These are phyloP conservation scores for Cyberlindnera nakhonratchasimensis DNA, from an alignment of 805 yeast species.

Conservation along the genomic window DNA sequence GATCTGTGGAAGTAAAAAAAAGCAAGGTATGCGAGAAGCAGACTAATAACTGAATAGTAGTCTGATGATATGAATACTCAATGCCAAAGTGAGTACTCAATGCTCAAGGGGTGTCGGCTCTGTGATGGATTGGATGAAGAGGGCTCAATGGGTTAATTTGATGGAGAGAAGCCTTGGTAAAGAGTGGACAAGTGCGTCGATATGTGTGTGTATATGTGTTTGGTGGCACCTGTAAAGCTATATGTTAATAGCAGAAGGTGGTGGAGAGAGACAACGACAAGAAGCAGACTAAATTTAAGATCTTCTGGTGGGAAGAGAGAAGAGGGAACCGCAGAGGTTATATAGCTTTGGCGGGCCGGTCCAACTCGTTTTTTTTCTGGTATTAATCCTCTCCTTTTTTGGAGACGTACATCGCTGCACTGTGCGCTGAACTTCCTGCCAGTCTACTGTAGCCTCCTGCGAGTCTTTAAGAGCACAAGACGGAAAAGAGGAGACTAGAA, in stretches of 20 bases:
- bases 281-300: not conserved
- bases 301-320: not conserved
- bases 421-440: not conserved
- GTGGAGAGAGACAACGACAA: slow-evolving; percentile 3
- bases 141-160: not conserved
- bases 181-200: not conserved
- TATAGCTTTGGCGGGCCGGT: slow-evolving; percentile 1
- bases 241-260: not conserved
- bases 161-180: not conserved
- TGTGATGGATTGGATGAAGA: not conserved
- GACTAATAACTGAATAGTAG: slow-evolving; percentile 20
- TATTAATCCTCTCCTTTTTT: slow-evolving; percentile 2
- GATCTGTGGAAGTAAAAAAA: not conserved
- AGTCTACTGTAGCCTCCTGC: not conserved
- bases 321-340: slow-evolving; percentile 3
- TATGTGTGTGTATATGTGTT: not conserved
- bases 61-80: not conserved
- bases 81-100: not conserved
- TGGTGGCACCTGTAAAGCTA: slow-evolving; percentile 3
- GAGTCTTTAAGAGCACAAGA: not conserved
- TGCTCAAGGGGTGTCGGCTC: not conserved
- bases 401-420: slow-evolving; percentile 2
- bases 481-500: not conserved
- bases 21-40: not conserved
- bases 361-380: not conserved